Conservation (phyloP, 345 rosid species). For the Euphorbia lathyris region DNA sequence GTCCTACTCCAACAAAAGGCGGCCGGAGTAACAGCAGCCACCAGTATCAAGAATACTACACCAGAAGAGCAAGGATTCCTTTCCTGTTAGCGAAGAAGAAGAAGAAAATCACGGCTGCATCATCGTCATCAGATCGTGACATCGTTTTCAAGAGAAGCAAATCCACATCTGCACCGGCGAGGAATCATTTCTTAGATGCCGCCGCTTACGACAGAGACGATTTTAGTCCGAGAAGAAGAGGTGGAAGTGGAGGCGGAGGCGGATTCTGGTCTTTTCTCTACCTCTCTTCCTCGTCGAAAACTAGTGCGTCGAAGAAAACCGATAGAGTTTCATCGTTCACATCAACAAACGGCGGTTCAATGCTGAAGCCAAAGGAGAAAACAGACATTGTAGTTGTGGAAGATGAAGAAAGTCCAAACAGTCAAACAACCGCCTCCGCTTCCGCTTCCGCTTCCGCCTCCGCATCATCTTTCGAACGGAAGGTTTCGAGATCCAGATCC, state of each 20-base stretch:
- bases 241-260: slow-evolving; percentile 27
- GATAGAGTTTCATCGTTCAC: slow-evolving; percentile 28
- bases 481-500: slow-evolving; percentile 99
- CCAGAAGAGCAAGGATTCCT: slow-evolving; percentile 50
- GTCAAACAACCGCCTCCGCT: slow-evolving; percentile 42
- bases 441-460: slow-evolving; percentile 47
- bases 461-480: slow-evolving; percentile 66
- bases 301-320: slow-evolving; percentile 27
- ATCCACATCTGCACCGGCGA: slow-evolving; percentile 50
- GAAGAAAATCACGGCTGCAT: slow-evolving; percentile 52
- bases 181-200: slow-evolving; percentile 37
- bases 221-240: slow-evolving; percentile 57
- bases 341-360: slow-evolving; percentile 18
- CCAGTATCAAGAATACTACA: slow-evolving; percentile 30
- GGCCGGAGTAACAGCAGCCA: slow-evolving; percentile 7
- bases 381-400: slow-evolving; percentile 43
- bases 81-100: slow-evolving; percentile 72
- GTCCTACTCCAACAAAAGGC: slow-evolving; percentile 26
- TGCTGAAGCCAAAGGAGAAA: slow-evolving; percentile 37
- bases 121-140: slow-evolving; percentile 45
- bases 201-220: slow-evolving; percentile 40
- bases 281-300: slow-evolving; percentile 44
- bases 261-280: slow-evolving; percentile 90
- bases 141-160: slow-evolving; percentile 77
- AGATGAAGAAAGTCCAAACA: slow-evolving; percentile 55